Evolutionary conservation across 345 rosid genomes (phyloP), one percentile per base, ranked within the genome.

Genomic region (Citrus reticulata): DNA sequence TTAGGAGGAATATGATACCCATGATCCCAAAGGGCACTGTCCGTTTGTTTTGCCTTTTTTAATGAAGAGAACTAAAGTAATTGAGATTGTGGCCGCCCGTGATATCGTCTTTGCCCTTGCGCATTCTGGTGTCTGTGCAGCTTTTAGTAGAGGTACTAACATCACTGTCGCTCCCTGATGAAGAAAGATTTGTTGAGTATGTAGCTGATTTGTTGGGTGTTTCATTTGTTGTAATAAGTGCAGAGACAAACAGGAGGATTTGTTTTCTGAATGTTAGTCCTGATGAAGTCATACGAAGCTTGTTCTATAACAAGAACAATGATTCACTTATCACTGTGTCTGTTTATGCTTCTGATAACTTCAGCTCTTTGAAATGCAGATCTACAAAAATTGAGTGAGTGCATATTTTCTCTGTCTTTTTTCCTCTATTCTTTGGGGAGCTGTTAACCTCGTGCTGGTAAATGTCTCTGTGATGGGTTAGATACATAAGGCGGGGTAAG

Each of bases 241-340:
- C 91, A 95, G 98, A 89, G 87, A 88, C 95, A 78, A 91, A 93
- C 80, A 90, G 79, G 83, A 88, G 97, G 81, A 92, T 93, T 78
- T 95, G 99, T 76, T 93, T 91, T 82, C 74, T 93, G 71, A 93
- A 95, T 85, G 97, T 91, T 64, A 88, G 94, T 79, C 98, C 89
- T 40, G 99, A 95, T 88, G 99, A 95, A 84, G 97, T 93, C 71
- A 92, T 95, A 37, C 81, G 97, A 75, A 95, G 98, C 78, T 86
- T 93, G 84, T 95, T 95, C 78, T 93, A 91, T 77, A 93, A 95
- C 82, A 95, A 93, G 91, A 95, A 93, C 87, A 95, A 93, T 78
- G 98, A 95, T 82, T 95, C 99, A 6, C 96, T 95, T 79, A 95
- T 95, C 85, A 95, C 98, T 8, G 98, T 95, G 83, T 95, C 99